Evolutionary conservation across 208 protist genomes (phyloP).

Genomic region (Kentomonas sorsogonicus): DNA sequence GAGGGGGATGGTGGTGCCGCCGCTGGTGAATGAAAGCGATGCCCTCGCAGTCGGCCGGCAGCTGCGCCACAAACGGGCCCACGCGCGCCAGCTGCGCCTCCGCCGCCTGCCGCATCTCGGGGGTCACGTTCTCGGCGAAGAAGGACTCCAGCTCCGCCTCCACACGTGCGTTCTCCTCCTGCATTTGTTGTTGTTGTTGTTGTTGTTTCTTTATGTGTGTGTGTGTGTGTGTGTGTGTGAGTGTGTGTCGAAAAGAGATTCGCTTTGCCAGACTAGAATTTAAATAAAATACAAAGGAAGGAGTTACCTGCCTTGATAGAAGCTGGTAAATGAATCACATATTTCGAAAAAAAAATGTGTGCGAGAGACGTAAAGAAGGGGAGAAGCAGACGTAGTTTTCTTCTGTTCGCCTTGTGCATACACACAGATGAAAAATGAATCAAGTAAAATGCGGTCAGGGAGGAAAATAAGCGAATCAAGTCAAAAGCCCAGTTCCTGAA

Average conservation of each 20-base stretch:
- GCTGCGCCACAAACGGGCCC: slow-evolving; percentile 22
- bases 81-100: slow-evolving; percentile 22
- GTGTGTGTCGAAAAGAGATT: not conserved
- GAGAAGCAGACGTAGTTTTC: not conserved
- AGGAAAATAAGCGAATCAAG: no score
- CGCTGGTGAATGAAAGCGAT: slow-evolving; percentile 77
- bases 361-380: not conserved
- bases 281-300: not conserved
- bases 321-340: not conserved
- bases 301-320: not conserved
- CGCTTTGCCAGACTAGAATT: not conserved
- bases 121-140: slow-evolving; percentile 52
- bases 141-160: slow-evolving; percentile 30
- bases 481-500: no score
- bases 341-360: not conserved
- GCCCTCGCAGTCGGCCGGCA: slow-evolving; percentile 31
- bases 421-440: slow-evolving; percentile 2
- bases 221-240: not conserved
- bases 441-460: not conserved
- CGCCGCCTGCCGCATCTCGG: slow-evolving; percentile 17
- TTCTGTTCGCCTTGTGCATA: not conserved
- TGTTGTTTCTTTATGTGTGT: slow-evolving; percentile 1
- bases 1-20: slow-evolving; percentile 69
- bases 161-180: slow-evolving; percentile 9
- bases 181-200: slow-evolving; percentile 9